phyloP scores from a whole-genome alignment of 2,329 filamentous ascomycete genomes.

The Talaromyces verruculosus region DNA sequence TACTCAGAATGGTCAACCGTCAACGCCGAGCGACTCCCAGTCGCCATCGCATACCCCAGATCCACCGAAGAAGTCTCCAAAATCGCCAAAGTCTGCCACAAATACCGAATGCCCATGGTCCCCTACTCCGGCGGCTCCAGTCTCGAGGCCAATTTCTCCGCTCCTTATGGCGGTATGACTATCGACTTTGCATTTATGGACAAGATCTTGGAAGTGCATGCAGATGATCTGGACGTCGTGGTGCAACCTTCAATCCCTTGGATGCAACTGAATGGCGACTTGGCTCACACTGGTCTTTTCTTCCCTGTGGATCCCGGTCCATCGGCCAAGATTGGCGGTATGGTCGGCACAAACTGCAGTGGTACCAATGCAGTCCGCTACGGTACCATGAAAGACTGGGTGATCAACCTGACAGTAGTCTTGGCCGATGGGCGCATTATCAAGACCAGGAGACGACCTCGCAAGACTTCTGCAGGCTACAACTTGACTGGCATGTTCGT shows the following conservation, averaged over 20 bases:
- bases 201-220: conserved; percentile 72
- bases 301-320: conserved; percentile 87
- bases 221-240: conserved; percentile 87
- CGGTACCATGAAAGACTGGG: conserved; percentile 75
- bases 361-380: conserved; percentile 64
- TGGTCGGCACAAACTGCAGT: conserved; percentile 68
- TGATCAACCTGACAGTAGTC: conserved; percentile 69
- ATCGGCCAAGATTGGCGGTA: conserved; percentile 57
- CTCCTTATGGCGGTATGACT: conserved; percentile 80
- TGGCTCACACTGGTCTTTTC: conserved; percentile 74
- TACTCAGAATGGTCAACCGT: conserved; percentile 71
- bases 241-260: conserved; percentile 91
- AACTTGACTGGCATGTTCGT: conserved; percentile 69
- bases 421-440: conserved; percentile 67
- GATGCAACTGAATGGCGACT: conserved; percentile 80
- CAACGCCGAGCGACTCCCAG: conserved; percentile 63
- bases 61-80: conserved; percentile 64
- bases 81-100: conserved; percentile 71
- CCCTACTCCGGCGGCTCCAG: conserved; percentile 84
- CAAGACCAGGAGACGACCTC: conserved; percentile 65
- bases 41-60: conserved; percentile 65
- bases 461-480: conserved; percentile 70
- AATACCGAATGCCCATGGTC: conserved; percentile 78
- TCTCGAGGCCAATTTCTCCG: conserved; percentile 86
- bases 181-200: conserved; percentile 91